Evolutionary conservation across 164 flowering plant species (phyloP).

Genomic region (Warburgia ugandensis): DNA sequence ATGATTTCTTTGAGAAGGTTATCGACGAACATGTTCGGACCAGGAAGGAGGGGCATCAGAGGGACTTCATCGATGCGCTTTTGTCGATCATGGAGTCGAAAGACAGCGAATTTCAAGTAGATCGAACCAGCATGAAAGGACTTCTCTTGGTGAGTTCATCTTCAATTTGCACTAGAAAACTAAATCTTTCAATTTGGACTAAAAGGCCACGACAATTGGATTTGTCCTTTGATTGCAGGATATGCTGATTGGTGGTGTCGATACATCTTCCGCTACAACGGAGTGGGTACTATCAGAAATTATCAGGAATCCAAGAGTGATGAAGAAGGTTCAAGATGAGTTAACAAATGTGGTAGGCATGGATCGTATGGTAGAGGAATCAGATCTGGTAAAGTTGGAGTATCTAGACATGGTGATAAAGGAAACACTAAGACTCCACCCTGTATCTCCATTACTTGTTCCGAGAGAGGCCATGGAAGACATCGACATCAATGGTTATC

Average conservation of each 20-base stretch:
- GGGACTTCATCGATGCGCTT: constrained; percentile 6
- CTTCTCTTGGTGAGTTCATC: not conserved
- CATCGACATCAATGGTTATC: constrained; percentile 18
- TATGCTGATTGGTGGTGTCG: not conserved
- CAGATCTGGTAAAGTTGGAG: constrained; percentile 1
- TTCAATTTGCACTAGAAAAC: not conserved
- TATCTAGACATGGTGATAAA: too few relatives aligned
- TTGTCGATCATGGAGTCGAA: constrained; percentile 2
- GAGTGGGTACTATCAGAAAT: constrained; percentile 14
- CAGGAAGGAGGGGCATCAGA: not conserved
- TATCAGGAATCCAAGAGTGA: constrained; percentile 2
- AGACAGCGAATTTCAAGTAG: constrained; percentile 1
- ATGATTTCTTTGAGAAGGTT: constrained; percentile 4
- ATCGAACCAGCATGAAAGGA: constrained; percentile 1
- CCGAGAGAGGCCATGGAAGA: constrained; percentile 12
- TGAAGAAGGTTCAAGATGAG: constrained; percentile 6
- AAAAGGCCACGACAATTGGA: not conserved
- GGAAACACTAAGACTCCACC: constrained; percentile 9
- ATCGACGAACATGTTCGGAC: constrained; percentile 2
- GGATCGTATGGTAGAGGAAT: constrained; percentile 12
- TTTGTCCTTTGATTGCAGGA: not conserved
- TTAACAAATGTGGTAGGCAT: not conserved
- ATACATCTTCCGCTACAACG: not conserved
- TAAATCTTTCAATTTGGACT: not conserved
- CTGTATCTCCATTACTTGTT: constrained; percentile 4